These are phyloP conservation scores for Microglena sp. DNA, from an alignment of 139 green algal species.

Conservation along the genomic window DNA sequence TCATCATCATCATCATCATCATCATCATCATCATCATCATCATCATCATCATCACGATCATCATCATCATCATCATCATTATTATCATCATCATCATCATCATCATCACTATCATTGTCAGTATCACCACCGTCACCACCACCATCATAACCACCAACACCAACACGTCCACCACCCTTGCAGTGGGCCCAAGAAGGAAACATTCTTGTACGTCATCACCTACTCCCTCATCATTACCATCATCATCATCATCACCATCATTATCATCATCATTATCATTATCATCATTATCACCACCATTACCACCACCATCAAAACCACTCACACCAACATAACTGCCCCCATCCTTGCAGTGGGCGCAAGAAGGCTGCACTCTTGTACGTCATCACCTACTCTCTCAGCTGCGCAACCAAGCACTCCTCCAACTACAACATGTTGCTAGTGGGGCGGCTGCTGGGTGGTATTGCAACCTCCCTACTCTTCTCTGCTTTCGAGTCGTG, in stretches of 20 bases:
- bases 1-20: too few species aligned
- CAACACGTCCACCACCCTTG: background rate
- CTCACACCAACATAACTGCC: background rate
- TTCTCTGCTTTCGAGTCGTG: slow-evolving; percentile 95
- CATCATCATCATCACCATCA: background rate
- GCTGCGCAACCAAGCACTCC: slow-evolving; percentile 94
- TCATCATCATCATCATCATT: too few species aligned
- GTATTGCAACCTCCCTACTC: slow-evolving; percentile 88
- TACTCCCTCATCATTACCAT: background rate
- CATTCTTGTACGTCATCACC: background rate
- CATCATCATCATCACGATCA: too few species aligned
- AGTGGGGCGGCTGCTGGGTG: slow-evolving; percentile 79
- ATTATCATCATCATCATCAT: too few species aligned
- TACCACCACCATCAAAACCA: too few species aligned
- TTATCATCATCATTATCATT: background rate
- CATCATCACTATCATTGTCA: too few species aligned
- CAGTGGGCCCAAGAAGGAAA: background rate
- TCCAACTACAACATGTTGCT: slow-evolving; percentile 78
- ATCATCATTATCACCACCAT: background rate
- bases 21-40: too few species aligned
- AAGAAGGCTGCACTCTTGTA: slow-evolving; percentile 78
- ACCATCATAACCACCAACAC: too few species aligned
- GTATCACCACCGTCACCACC: too few species aligned
- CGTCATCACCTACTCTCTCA: slow-evolving; percentile 72
- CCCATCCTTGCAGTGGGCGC: slow-evolving; percentile 52